Evolutionary conservation across 2,329 filamentous ascomycete genomes (phyloP).

Genomic region (Aureobasidium pullulans): DNA sequence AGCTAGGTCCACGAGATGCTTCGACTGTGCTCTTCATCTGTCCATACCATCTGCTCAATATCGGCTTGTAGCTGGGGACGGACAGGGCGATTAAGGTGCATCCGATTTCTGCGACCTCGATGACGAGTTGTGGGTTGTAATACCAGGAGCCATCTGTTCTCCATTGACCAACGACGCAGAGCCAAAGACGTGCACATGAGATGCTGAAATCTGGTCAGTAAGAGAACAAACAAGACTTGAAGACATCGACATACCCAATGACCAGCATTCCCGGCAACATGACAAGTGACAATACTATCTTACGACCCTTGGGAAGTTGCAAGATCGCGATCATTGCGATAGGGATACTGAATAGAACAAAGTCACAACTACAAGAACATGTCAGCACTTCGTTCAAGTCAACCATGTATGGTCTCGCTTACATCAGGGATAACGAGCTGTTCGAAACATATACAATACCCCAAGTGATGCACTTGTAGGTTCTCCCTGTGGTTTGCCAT

Average conservation of each 20-base stretch:
- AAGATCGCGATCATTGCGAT: constrained; percentile 41
- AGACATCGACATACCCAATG: constrained; percentile 24
- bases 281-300: constrained; percentile 42
- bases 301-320: constrained; percentile 37
- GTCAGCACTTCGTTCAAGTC: no score
- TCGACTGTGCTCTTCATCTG: constrained; percentile 4
- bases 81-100: constrained; percentile 46
- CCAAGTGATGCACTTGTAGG: constrained; percentile 44
- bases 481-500: constrained; percentile 35
- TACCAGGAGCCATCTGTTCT: constrained; percentile 41
- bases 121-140: constrained; percentile 44
- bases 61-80: constrained; percentile 43
- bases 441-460: constrained; percentile 47
- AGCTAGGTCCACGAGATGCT: background rate
- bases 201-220: constrained; percentile 24
- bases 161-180: constrained; percentile 43
- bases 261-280: constrained; percentile 45
- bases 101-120: constrained; percentile 46
- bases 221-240: background rate
- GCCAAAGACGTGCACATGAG: constrained; percentile 40
- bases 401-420: constrained; percentile 15
- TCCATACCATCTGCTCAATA: constrained; percentile 16
- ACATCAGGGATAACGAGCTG: constrained; percentile 42
- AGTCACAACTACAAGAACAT: constrained; percentile 24
- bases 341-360: constrained; percentile 45